These are phyloP conservation scores for Cucumis cinereus DNA, from an alignment of 306 rosid species.

Conservation along the genomic window DNA sequence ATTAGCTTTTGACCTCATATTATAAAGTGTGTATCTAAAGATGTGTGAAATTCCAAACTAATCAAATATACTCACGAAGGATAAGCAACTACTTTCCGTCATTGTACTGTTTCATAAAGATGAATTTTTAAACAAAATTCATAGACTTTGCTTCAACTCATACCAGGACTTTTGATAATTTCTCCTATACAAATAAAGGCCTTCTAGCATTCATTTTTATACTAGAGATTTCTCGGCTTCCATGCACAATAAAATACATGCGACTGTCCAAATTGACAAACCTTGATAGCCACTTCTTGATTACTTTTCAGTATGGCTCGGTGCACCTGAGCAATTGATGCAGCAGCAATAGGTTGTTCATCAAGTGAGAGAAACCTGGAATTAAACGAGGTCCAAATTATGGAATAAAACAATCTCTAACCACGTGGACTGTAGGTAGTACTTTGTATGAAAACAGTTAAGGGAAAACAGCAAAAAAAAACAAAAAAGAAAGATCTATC, in stretches of 20 bases:
- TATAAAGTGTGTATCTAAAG: background rate
- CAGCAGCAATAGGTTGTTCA: slow-evolving; percentile 79
- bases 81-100: background rate
- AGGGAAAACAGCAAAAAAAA: background rate
- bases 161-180: background rate
- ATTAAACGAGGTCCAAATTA: background rate
- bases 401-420: background rate
- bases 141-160: background rate
- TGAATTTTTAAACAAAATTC: background rate
- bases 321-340: slow-evolving; percentile 94
- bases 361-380: slow-evolving; percentile 66
- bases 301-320: slow-evolving; percentile 50
- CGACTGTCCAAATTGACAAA: slow-evolving; percentile 20
- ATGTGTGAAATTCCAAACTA: background rate
- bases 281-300: slow-evolving; percentile 86
- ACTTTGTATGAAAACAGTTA: background rate
- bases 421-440: background rate
- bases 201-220: background rate
- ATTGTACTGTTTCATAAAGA: background rate
- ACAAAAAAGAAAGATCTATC: background rate
- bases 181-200: background rate
- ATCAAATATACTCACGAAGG: background rate
- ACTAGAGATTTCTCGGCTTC: background rate
- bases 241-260: background rate
- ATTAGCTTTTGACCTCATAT: background rate